These are phyloP conservation scores for Diplodia sapinea DNA, from an alignment of 2,329 filamentous ascomycete species.

Conservation along the genomic window DNA sequence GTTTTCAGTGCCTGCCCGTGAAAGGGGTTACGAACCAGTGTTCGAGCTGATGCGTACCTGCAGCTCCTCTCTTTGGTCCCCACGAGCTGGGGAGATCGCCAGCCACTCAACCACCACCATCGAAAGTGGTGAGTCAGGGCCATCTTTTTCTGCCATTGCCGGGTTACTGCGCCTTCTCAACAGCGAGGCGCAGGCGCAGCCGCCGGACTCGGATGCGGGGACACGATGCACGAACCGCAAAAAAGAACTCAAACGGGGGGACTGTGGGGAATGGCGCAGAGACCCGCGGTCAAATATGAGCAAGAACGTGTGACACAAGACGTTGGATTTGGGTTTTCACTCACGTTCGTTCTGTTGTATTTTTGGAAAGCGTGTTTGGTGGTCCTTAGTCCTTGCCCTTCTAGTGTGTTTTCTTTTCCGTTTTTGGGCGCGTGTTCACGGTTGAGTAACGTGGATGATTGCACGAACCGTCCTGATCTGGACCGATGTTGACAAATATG, in stretches of 20 bases:
- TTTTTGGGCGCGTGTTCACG: neutral
- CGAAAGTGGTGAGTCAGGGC: neutral
- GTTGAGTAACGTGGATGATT: neutral
- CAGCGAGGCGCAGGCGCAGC: neutral
- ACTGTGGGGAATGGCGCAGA: neutral
- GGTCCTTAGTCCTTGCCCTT: neutral
- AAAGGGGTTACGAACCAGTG: neutral
- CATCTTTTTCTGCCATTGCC: neutral
- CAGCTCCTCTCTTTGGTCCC: neutral
- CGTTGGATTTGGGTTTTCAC: conserved; percentile 9
- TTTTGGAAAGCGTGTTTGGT: conserved; percentile 2
- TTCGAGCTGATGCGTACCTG: neutral
- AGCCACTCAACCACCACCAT: neutral
- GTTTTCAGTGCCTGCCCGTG: neutral
- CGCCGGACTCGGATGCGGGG: neutral
- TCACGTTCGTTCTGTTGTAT: neutral
- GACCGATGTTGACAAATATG: neutral
- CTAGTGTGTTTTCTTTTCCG: neutral
- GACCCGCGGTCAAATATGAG: neutral
- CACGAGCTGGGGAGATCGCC: neutral
- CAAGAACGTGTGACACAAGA: conserved; percentile 5
- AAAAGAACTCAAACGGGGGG: neutral
- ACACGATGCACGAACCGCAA: neutral
- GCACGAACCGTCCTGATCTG: neutral
- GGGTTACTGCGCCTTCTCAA: neutral